These are phyloP conservation scores for Climacium dendroides DNA, from an alignment of 225 moss, liverwort and hornwort species.

Conservation along the genomic window DNA sequence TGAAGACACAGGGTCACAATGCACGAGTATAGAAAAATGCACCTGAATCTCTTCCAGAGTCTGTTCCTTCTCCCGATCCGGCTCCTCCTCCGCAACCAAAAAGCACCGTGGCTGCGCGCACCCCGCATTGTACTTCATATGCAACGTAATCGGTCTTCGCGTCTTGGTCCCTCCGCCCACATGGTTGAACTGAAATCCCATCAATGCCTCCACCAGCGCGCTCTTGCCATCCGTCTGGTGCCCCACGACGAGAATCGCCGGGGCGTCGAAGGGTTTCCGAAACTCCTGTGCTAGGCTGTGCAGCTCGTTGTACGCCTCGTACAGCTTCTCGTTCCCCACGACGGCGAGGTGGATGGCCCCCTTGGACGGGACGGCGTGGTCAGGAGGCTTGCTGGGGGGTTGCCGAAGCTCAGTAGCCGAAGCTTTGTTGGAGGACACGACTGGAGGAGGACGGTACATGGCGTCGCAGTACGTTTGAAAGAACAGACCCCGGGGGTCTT, in stretches of 20 bases:
- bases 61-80: constrained; percentile 52
- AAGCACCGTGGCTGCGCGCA: constrained; percentile 74
- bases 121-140: constrained; percentile 77
- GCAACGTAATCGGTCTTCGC: constrained; percentile 72
- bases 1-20: not conserved
- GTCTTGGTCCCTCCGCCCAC: constrained; percentile 98
- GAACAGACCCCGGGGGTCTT: not conserved
- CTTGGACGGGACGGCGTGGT: not conserved
- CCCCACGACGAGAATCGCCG: constrained; percentile 86
- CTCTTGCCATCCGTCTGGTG: constrained; percentile 93
- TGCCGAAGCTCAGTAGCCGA: not conserved
- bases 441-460: not conserved
- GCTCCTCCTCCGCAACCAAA: constrained; percentile 52
- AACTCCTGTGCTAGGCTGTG: constrained; percentile 80
- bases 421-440: not conserved
- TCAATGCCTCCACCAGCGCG: constrained; percentile 81
- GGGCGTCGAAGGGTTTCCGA: constrained; percentile 75
- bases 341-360: not conserved
- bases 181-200: constrained; percentile 99
- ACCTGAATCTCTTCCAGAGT: constrained; percentile 85
- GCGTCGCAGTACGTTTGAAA: not conserved
- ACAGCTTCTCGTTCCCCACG: constrained; percentile 44
- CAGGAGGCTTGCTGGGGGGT: not conserved
- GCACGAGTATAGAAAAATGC: not conserved
- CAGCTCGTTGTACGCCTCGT: constrained; percentile 93